Evolutionary conservation across 2,329 filamentous ascomycete genomes (phyloP), one percentile per base, ranked within the genome.

Genomic region (Neodidymelliopsis sp.): DNA sequence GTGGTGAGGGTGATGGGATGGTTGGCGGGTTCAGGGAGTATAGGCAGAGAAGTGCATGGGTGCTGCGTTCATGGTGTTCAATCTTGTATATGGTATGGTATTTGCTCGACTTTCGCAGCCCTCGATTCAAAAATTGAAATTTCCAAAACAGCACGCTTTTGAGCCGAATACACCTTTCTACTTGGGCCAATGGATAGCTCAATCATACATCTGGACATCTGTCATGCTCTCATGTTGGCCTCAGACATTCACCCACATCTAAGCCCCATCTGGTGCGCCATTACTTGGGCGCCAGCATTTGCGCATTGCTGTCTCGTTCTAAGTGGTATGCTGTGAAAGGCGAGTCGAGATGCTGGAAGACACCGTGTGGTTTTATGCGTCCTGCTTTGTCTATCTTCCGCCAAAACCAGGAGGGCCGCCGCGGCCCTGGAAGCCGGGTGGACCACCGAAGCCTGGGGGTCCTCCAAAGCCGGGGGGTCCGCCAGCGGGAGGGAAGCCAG

Each of bases 371-470:
- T 36, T 8, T 11, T 16, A 15, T 18, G 2, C 18, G 7, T 6
- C 31, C 18, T 24, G 9, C 19, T 13, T 20, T 13, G 13, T 54
- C 41, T 68, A 68, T 41, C 64, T 60, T 42, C 60, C 60, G 27
- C 57, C 57, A 12, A 65, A 66, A 27, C 64, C 66, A 22, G 66
- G 66, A 30, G 66, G 65, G 38, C 63, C 66, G 34, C 65, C 66
- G 28, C 56, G 54, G 33, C 60, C 60, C 35, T 48, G 46, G 38
- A 60, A 60, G 15, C 59, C 59, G 7, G 59, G 59, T 16, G 54
- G 57, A 40, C 41, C 56, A 57, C 79, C 75, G 42, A 79, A 79
- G 7, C 76, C 76, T 6, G 86, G 85, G 19, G 57, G 56, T 45
- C 57, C 62, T n/a, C 44, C 55, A 34, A 67, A 67, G 11, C 61